Conservation (phyloP, 805 yeast species). For the Metschnikowia vanudenii region DNA sequence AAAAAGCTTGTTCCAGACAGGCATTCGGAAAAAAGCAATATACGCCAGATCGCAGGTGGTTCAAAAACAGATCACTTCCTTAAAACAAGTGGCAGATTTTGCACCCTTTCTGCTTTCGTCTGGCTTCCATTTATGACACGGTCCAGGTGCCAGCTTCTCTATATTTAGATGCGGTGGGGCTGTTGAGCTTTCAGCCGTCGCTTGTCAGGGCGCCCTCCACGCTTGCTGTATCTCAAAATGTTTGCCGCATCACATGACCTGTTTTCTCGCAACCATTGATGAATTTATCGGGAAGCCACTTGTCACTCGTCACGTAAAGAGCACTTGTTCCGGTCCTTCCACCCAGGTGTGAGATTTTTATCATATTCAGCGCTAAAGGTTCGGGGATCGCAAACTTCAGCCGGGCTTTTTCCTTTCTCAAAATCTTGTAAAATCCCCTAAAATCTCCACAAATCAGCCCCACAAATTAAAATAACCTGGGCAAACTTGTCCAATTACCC, state of each 20-base stretch:
- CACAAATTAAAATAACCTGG: too few species aligned
- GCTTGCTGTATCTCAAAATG: conserved; percentile 8
- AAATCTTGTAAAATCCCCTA: not conserved
- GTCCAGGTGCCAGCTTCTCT: too few species aligned
- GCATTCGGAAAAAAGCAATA: too few species aligned
- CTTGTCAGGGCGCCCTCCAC: not conserved
- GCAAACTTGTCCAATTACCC: not conserved
- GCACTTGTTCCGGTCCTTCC: not conserved
- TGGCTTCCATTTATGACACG: too few species aligned
- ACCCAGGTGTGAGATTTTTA: not conserved
- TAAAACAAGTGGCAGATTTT: too few species aligned
- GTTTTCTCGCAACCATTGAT: conserved; percentile 7
- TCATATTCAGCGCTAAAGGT: not conserved
- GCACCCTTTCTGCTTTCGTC: too few species aligned
- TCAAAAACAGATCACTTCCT: too few species aligned
- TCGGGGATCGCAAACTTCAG: not conserved
- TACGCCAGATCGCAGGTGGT: too few species aligned
- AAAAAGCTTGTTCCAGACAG: too few species aligned
- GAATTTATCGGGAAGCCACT: not conserved
- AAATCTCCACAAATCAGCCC: not conserved
- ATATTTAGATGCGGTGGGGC: not conserved
- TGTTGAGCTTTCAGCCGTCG: not conserved
- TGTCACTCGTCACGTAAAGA: not conserved
- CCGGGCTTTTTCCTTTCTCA: not conserved
- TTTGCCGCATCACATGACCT: conserved; percentile 9